These are phyloP conservation scores for Symbiotaphrina buchneri DNA, from an alignment of 495 filamentous ascomycete genomes.

Conservation along the genomic window DNA sequence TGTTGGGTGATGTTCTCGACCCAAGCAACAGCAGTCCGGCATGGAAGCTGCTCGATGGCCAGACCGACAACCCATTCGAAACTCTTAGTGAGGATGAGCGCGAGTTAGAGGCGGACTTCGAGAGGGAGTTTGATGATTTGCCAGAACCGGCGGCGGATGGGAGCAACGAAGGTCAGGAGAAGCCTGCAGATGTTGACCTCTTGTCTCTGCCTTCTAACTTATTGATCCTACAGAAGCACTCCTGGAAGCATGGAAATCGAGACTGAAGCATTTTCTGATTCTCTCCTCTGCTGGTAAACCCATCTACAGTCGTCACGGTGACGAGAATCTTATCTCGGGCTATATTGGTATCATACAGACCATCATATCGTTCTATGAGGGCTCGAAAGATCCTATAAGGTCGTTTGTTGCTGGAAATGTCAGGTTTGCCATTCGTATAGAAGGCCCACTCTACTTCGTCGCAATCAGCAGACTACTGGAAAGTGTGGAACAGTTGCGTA, in stretches of 20 bases:
- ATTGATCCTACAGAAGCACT: slow-evolving; percentile 15
- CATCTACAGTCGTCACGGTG: slow-evolving; percentile 86
- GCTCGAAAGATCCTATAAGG: slow-evolving; percentile 45
- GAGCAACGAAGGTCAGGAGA: slow-evolving; percentile 51
- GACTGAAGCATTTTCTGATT: slow-evolving; percentile 91
- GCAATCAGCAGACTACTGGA: slow-evolving; percentile 84
- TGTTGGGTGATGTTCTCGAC: slow-evolving; percentile 46
- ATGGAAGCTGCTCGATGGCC: slow-evolving; percentile 32
- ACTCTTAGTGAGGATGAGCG: slow-evolving; percentile 22
- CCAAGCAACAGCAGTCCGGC: slow-evolving; percentile 28
- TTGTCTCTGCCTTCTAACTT: slow-evolving; percentile 4
- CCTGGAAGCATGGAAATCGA: slow-evolving; percentile 55
- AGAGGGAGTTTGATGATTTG: slow-evolving; percentile 58
- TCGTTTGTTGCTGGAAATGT: slow-evolving; percentile 68
- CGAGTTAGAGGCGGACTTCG: slow-evolving; percentile 34
- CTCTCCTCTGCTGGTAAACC: slow-evolving; percentile 95
- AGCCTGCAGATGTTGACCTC: slow-evolving; percentile 6
- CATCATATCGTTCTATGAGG: slow-evolving; percentile 91
- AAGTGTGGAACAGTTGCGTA: slow-evolving; percentile 63
- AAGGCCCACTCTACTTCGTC: slow-evolving; percentile 77
- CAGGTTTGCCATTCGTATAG: slow-evolving; percentile 62
- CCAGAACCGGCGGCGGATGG: slow-evolving; percentile 36
- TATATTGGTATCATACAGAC: slow-evolving; percentile 96
- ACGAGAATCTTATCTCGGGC: slow-evolving; percentile 65
- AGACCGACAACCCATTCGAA: slow-evolving; percentile 36